Conservation (phyloP, 2,329 filamentous ascomycete genomes). For the Claviceps sp. region DNA sequence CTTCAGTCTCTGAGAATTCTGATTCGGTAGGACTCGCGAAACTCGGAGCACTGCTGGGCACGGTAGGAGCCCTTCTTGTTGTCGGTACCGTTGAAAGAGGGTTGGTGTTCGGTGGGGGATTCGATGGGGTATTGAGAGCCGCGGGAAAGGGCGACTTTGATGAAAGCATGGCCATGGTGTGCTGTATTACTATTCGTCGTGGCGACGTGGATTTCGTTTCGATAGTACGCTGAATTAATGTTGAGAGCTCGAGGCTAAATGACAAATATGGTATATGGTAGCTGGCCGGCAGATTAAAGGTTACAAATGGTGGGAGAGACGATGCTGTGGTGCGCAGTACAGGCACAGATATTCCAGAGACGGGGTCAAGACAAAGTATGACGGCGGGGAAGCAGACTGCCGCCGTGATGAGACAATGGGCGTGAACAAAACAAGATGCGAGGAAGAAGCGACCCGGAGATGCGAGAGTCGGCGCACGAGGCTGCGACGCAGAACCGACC, state of each 20-base stretch:
- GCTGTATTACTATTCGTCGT: slow-evolving; percentile 17
- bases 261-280: neutral
- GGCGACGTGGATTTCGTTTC: neutral
- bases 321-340: neutral
- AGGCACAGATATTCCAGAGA: neutral
- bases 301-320: neutral
- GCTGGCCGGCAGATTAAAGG: neutral
- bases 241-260: neutral
- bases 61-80: slow-evolving; percentile 36
- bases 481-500: slow-evolving; percentile 3
- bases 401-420: neutral
- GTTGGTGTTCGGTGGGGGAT: slow-evolving; percentile 30
- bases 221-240: neutral
- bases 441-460: neutral
- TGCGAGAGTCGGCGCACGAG: neutral
- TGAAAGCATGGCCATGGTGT: slow-evolving; percentile 58
- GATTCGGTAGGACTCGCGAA: slow-evolving; percentile 82
- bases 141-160: slow-evolving; percentile 57
- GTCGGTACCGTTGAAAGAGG: slow-evolving; percentile 37
- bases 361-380: too few species aligned
- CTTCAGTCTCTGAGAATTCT: slow-evolving; percentile 76
- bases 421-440: neutral
- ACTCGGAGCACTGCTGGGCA: slow-evolving; percentile 36
- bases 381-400: too few species aligned
- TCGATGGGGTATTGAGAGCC: slow-evolving; percentile 29